phyloP scores from a whole-genome alignment of 106 monocot species.

The Amphibolis antarctica region DNA sequence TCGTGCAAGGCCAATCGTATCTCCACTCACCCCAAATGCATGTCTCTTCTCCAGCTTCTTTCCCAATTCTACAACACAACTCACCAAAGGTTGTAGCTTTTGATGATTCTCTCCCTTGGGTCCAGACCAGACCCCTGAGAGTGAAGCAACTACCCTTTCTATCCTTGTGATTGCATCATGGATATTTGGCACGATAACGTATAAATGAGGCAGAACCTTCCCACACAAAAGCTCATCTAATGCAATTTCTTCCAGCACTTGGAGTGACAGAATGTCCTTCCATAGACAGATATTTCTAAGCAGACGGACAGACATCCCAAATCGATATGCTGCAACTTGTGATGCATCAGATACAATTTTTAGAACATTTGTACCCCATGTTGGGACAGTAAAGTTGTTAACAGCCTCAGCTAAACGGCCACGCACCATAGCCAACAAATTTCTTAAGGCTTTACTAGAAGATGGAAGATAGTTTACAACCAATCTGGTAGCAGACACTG shows the following conservation, averaged over 20 bases:
- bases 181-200: constrained; percentile 46
- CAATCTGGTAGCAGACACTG: constrained; percentile 62
- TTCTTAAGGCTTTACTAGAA: constrained; percentile 47
- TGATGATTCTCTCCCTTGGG: constrained; percentile 29
- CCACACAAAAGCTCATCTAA: constrained; percentile 58
- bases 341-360: constrained; percentile 69
- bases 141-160: constrained; percentile 68
- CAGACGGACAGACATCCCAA: constrained; percentile 63
- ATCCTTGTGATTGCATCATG: constrained; percentile 75
- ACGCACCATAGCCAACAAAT: constrained; percentile 42
- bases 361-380: constrained; percentile 46
- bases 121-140: constrained; percentile 73
- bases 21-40: constrained; percentile 38
- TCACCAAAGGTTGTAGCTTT: constrained; percentile 67
- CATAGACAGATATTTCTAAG: constrained; percentile 82
- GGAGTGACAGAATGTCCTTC: constrained; percentile 58
- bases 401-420: constrained; percentile 49
- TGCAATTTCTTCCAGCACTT: constrained; percentile 69
- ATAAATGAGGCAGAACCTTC: constrained; percentile 69
- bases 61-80: constrained; percentile 56
- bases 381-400: constrained; percentile 35
- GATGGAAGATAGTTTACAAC: constrained; percentile 55
- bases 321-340: constrained; percentile 63
- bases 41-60: constrained; percentile 67
- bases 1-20: constrained; percentile 56